Evolutionary conservation across 768 basidiomycete species (phyloP).

Genomic region (Dioszegia hungarica): DNA sequence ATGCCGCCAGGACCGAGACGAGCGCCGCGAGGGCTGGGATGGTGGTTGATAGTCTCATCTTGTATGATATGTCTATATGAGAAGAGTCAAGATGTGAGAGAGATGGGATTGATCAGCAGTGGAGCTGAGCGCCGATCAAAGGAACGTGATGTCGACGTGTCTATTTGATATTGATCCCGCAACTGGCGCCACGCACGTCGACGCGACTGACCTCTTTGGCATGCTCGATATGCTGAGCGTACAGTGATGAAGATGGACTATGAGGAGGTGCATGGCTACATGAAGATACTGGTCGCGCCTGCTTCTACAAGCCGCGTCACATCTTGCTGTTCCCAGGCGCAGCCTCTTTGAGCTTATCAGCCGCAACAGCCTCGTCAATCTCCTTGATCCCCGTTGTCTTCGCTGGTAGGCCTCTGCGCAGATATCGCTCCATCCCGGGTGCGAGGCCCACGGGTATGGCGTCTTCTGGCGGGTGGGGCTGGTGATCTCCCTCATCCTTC

Average conservation of each 20-base stretch:
- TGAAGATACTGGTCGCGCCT: too few relatives aligned
- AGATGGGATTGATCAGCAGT: background rate
- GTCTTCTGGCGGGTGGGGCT: conserved; percentile 26
- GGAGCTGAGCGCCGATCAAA: background rate
- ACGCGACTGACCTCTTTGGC: background rate
- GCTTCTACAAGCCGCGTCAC: too few relatives aligned
- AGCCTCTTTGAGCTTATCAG: background rate
- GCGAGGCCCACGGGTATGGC: conserved; percentile 38
- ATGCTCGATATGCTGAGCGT: too few relatives aligned
- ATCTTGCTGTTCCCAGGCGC: background rate
- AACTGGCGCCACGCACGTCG: background rate
- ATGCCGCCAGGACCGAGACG: conserved; percentile 49
- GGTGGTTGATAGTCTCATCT: conserved; percentile 3
- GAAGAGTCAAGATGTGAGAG: background rate
- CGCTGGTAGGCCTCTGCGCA: conserved; percentile 13
- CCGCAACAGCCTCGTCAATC: background rate
- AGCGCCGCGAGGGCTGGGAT: conserved; percentile 3
- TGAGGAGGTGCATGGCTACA: too few relatives aligned
- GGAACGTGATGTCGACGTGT: background rate
- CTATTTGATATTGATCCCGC: conserved; percentile 1
- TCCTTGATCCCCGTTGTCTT: conserved; percentile 4
- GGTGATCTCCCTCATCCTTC: conserved; percentile 42
- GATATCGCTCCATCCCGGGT: conserved; percentile 35
- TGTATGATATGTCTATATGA: background rate
- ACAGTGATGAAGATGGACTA: too few relatives aligned